These are phyloP conservation scores for Penicillium turbatum DNA, from an alignment of 495 filamentous ascomycete species.

Conservation along the genomic window DNA sequence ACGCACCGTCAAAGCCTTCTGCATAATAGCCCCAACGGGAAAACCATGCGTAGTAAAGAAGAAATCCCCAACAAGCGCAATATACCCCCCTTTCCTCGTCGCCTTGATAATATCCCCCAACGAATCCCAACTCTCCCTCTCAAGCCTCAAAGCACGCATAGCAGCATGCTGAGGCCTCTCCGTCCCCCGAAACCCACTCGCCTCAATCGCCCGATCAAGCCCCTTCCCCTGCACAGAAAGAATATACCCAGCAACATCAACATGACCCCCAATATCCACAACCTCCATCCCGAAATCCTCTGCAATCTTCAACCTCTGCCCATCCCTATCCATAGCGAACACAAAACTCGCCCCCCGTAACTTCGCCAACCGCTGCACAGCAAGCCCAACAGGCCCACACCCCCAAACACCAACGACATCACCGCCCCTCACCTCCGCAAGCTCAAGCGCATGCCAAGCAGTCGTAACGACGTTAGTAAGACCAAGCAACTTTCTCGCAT, in stretches of 20 bases:
- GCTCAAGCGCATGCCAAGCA: slow-evolving; percentile 34
- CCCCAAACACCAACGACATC: slow-evolving; percentile 45
- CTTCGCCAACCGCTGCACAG: slow-evolving; percentile 21
- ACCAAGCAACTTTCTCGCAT: slow-evolving; percentile 38
- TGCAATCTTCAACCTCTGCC: slow-evolving; percentile 23
- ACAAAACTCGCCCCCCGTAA: slow-evolving; percentile 28
- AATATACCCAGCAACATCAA: slow-evolving; percentile 27
- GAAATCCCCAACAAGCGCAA: slow-evolving; percentile 33
- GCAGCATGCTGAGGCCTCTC: slow-evolving; percentile 18
- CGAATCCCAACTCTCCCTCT: slow-evolving; percentile 26
- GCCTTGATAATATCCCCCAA: slow-evolving; percentile 27
- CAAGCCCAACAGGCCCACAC: slow-evolving; percentile 31
- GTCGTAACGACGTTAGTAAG: slow-evolving; percentile 36
- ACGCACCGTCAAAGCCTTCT: slow-evolving; percentile 28
- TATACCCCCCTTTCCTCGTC: slow-evolving; percentile 30
- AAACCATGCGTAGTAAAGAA: slow-evolving; percentile 28
- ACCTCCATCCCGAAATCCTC: slow-evolving; percentile 24
- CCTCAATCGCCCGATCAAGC: slow-evolving; percentile 34
- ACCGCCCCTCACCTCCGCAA: slow-evolving; percentile 30
- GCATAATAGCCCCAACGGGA: slow-evolving; percentile 26
- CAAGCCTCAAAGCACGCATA: slow-evolving; percentile 25
- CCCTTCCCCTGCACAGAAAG: slow-evolving; percentile 29
- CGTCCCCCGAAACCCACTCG: slow-evolving; percentile 30
- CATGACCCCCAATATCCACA: slow-evolving; percentile 22
- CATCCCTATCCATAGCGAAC: slow-evolving; percentile 32